phyloP scores from a whole-genome alignment of 1,284 basidiomycete species.

The Ganoderma meredithae region DNA sequence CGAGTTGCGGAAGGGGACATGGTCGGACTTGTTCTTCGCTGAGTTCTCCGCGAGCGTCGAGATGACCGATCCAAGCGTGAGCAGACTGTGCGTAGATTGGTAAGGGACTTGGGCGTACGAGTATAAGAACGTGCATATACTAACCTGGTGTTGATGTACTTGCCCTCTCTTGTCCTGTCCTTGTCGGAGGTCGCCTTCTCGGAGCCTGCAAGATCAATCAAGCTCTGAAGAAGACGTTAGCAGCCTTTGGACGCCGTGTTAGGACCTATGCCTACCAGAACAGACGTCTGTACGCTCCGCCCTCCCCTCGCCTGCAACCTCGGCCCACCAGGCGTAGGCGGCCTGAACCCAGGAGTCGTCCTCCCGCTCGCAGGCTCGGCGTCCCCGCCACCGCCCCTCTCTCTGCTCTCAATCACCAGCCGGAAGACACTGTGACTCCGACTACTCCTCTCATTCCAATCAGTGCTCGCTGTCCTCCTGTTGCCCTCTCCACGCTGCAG shows the following conservation, averaged over 20 bases:
- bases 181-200: slow-evolving; percentile 96
- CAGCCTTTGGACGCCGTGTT: not conserved
- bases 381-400: slow-evolving; percentile 57
- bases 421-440: slow-evolving; percentile 94
- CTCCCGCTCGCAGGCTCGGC: slow-evolving; percentile 55
- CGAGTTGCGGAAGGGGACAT: slow-evolving; percentile 95
- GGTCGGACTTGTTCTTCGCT: slow-evolving; percentile 82
- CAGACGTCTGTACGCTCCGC: slow-evolving; percentile 80
- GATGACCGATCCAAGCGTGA: slow-evolving; percentile 92
- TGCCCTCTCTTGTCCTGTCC: slow-evolving; percentile 90
- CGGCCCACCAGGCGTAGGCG: slow-evolving; percentile 72
- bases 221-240: slow-evolving; percentile 54
- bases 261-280: slow-evolving; percentile 59
- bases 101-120: not conserved
- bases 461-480: slow-evolving; percentile 91
- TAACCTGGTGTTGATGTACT: slow-evolving; percentile 90
- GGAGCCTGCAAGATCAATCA: slow-evolving; percentile 97
- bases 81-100: slow-evolving; percentile 57
- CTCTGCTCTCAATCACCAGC: slow-evolving; percentile 85
- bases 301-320: slow-evolving; percentile 76
- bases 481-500: slow-evolving; percentile 88
- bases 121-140: slow-evolving; percentile 17
- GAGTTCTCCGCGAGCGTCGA: slow-evolving; percentile 89
- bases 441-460: slow-evolving; percentile 96
- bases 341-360: slow-evolving; percentile 62